Conservation (phyloP, 2,329 filamentous ascomycete species). For the Calycina herbarum region DNA sequence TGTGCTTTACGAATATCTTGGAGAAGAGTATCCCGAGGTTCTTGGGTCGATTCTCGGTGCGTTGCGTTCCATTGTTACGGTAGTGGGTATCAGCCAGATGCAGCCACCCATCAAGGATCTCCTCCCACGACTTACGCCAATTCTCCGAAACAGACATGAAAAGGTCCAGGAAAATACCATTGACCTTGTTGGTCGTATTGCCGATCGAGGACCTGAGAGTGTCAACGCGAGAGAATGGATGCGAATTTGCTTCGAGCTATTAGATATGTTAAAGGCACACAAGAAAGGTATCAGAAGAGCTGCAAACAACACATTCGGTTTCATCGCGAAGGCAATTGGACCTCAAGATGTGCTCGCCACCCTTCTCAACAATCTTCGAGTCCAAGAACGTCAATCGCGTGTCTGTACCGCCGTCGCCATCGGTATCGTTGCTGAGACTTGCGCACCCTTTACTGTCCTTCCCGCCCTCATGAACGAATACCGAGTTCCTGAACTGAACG, state of each 20-base stretch:
- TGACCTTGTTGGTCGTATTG: constrained; percentile 95
- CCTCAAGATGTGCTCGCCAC: constrained; percentile 96
- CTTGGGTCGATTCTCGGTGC: constrained; percentile 95
- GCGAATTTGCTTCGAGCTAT: constrained; percentile 97
- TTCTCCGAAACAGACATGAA: constrained; percentile 95
- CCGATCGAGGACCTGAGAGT: constrained; percentile 92
- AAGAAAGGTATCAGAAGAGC: constrained; percentile 98
- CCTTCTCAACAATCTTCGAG: constrained; percentile 91
- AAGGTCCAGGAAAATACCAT: constrained; percentile 99
- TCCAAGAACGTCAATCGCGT: constrained; percentile 96
- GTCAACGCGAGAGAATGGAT: constrained; percentile 99
- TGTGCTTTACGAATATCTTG: constrained; percentile 95
- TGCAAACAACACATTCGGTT: constrained; percentile 99
- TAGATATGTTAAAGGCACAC: constrained; percentile 99
- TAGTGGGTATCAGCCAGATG: constrained; percentile 97
- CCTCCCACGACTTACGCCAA: constrained; percentile 92
- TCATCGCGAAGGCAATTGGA: constrained; percentile 98
- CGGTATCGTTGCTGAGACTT: constrained; percentile 97
- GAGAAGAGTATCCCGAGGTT: constrained; percentile 97
- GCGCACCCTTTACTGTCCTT: constrained; percentile 97
- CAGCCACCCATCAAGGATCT: constrained; percentile 97
- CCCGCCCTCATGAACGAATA: constrained; percentile 99
- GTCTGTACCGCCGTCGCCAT: constrained; percentile 99
- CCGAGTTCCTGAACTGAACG: constrained; percentile 94
- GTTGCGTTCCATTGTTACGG: constrained; percentile 92